Conservation (phyloP, 2,329 filamentous ascomycete species). For the Diaporthe helianthi region DNA sequence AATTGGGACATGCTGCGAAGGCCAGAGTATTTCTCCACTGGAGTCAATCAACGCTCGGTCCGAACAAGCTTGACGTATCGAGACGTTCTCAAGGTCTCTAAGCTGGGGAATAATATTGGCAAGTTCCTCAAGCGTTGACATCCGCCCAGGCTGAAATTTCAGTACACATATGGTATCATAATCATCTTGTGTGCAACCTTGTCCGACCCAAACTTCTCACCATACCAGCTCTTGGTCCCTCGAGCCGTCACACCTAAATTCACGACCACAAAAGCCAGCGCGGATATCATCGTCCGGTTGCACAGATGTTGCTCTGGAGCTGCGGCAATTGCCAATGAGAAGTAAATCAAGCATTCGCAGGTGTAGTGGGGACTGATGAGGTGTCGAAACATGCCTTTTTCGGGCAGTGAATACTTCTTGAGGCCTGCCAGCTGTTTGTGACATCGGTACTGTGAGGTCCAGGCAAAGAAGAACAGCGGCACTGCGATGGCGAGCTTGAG, state of each 20-base stretch:
- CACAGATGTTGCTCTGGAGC: constrained; percentile 71
- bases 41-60: constrained; percentile 62
- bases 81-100: constrained; percentile 85
- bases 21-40: constrained; percentile 52
- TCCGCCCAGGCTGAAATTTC: constrained; percentile 47
- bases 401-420: constrained; percentile 83
- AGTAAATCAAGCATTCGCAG: constrained; percentile 84
- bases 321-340: constrained; percentile 75
- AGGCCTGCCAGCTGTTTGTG: constrained; percentile 74
- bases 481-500: constrained; percentile 63
- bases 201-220: constrained; percentile 73
- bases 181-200: constrained; percentile 70
- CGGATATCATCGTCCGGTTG: constrained; percentile 77
- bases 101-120: constrained; percentile 72
- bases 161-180: constrained; percentile 78
- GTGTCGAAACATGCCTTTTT: constrained; percentile 72
- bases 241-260: constrained; percentile 85
- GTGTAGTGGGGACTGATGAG: constrained; percentile 91
- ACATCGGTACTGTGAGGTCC: constrained; percentile 75
- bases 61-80: constrained; percentile 81
- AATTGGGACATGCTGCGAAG: constrained; percentile 75
- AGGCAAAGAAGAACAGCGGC: constrained; percentile 73
- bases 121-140: constrained; percentile 51
- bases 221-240: constrained; percentile 82
- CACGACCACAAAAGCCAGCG: constrained; percentile 73